These are phyloP conservation scores for Tetragonia tetragonoides DNA, from an alignment of 148 eudicot genomes.

Conservation along the genomic window DNA sequence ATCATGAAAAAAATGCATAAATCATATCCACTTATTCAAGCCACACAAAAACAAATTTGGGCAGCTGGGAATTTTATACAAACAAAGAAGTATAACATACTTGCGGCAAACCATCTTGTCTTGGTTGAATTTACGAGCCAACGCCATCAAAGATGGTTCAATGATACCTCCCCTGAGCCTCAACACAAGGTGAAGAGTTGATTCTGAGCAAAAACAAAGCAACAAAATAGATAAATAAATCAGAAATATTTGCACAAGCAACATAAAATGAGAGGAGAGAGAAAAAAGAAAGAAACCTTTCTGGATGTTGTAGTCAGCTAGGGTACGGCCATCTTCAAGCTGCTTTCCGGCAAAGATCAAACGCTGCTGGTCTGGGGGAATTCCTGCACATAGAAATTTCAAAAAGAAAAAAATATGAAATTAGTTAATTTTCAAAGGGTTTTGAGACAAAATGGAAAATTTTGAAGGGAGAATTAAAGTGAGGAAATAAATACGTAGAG, in stretches of 20 bases:
- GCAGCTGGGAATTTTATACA: background rate
- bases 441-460: background rate
- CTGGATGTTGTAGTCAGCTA: slow-evolving; percentile 35
- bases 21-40: too few species aligned
- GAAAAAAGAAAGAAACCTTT: slow-evolving; percentile 11
- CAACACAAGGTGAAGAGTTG: slow-evolving; percentile 55
- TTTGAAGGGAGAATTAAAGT: background rate
- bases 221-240: background rate
- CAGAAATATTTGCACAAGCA: background rate
- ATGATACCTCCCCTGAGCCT: slow-evolving; percentile 63
- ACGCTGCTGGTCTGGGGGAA: slow-evolving; percentile 32
- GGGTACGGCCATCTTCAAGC: slow-evolving; percentile 35
- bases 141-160: slow-evolving; percentile 54
- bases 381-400: slow-evolving; percentile 12
- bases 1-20: background rate
- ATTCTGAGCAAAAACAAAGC: slow-evolving; percentile 31
- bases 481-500: background rate
- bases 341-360: slow-evolving; percentile 33
- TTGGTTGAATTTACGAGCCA: slow-evolving; percentile 60
- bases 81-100: slow-evolving; percentile 27
- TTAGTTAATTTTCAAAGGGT: too few species aligned
- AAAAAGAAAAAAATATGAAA: background rate
- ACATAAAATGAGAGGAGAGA: too few species aligned
- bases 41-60: background rate
- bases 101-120: slow-evolving; percentile 66